Evolutionary conservation across 768 basidiomycete genomes (phyloP).

Genomic region (Tricholoma bakamatsutake): DNA sequence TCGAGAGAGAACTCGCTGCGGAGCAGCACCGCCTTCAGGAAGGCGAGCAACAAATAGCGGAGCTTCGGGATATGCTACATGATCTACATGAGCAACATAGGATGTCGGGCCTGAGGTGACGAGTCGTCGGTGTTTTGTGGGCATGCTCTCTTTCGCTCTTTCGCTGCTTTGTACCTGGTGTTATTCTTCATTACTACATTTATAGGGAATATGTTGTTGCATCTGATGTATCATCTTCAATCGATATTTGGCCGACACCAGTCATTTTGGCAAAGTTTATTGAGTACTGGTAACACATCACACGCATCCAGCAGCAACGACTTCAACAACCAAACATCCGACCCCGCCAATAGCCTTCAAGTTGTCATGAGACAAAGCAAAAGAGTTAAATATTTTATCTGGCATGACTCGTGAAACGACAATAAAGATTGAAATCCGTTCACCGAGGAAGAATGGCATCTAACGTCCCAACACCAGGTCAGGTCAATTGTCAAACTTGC

Average conservation of each 20-base stretch:
- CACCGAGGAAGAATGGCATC: not conserved
- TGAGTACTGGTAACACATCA: too few relatives aligned
- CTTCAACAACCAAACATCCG: too few relatives aligned
- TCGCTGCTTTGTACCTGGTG: not conserved
- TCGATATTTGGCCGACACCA: too few relatives aligned
- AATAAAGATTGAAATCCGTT: not conserved
- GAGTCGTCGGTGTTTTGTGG: not conserved
- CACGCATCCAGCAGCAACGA: too few relatives aligned
- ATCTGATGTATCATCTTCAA: too few relatives aligned
- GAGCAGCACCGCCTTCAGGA: not conserved
- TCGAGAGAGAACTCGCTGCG: not conserved
- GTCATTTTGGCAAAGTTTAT: too few relatives aligned
- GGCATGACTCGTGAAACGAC: not conserved
- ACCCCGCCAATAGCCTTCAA: too few relatives aligned
- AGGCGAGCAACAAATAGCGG: not conserved
- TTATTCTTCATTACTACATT: not conserved
- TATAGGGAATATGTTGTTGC: not conserved
- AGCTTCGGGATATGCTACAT: not conserved
- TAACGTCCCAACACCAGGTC: not conserved
- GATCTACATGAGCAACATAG: not conserved
- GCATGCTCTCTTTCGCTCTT: not conserved
- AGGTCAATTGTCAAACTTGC: not conserved
- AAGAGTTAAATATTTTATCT: not conserved
- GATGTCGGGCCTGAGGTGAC: not conserved
- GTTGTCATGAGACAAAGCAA: too few relatives aligned